Base-by-base conservation (phyloP, 2,329 filamentous ascomycete species). In the Colletotrichum phormii region DNA sequence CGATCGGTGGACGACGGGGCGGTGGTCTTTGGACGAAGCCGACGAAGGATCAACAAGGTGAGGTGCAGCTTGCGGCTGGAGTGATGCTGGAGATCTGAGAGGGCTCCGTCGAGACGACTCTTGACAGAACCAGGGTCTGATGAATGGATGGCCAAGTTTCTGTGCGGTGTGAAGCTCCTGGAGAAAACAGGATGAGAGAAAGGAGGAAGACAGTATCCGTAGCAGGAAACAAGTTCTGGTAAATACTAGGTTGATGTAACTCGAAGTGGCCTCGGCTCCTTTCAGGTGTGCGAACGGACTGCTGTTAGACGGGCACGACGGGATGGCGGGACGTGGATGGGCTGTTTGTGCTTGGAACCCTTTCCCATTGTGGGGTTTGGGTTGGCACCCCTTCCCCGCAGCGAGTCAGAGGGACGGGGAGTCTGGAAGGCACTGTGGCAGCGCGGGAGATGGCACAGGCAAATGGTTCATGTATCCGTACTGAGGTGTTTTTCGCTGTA, bases 331-430 rank as follows among this genome's bases (percentile, higher is more conserved):
- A 64, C n/a, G n/a, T 49, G 53, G 15, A 29, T 35, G 55, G 31
- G 33, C 18, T 58, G 51, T 37, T 24, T 64, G 31, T 24, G 42
- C 31, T 46, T 57, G 24, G 42, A 65, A 29, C 8, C 13, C 42
- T 54, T 37, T 37, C 29, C 18, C 54, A 26, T 15, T 66, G 67
- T 66, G 67, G 67, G 63, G 55, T 59, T 49, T n/a, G 35, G 35
- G 46, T 55, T 71, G n/a, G 60, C n/a, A 12, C 61, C 9, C 33
- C 18, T 71, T 65, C 67, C 67, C 67, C 67, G 55, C 67, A 66
- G 53, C 62, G 54, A 66, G 61, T 54, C 62, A 60, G 67, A 66
- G 51, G 55, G 15, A 22, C 37, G 13, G 35, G 5, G n/a, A 42
- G 13, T 42, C 29, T 26, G 24, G 59, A 54, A 22, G 55, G 26